phyloP scores from a whole-genome alignment of 495 filamentous ascomycete genomes.

The Aspergillus avenaceus region DNA sequence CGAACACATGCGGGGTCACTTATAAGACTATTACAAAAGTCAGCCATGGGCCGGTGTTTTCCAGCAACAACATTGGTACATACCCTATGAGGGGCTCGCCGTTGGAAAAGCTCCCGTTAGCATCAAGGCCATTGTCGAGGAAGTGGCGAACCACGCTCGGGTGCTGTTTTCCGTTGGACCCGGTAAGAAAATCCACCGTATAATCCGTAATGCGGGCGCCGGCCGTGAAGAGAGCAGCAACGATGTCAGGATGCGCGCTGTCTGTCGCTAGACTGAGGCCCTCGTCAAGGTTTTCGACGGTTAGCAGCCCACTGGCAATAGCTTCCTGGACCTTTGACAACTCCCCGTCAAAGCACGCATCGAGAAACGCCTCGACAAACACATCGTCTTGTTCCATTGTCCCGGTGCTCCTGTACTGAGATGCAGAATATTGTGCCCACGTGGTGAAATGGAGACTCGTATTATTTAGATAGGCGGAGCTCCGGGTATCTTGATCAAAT shows the following conservation, averaged over 20 bases:
- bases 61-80: not conserved
- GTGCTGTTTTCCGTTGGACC: not conserved
- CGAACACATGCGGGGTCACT: constrained; percentile 5
- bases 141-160: constrained; percentile 10
- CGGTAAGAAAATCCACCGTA: constrained; percentile 1
- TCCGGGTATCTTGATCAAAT: too few relatives aligned
- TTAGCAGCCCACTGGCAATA: constrained; percentile 6
- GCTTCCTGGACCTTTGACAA: constrained; percentile 3
- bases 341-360: not conserved
- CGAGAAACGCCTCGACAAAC: not conserved
- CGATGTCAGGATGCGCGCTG: constrained; percentile 6
- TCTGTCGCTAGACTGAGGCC: constrained; percentile 2
- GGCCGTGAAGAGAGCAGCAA: constrained; percentile 6
- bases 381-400: not conserved
- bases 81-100: constrained; percentile 10
- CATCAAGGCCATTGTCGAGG: constrained; percentile 84
- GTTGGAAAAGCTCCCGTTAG: constrained; percentile 77
- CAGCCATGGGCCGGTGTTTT: not conserved
- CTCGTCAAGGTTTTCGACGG: constrained; percentile 3
- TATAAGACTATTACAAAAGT: not conserved
- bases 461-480: too few relatives aligned
- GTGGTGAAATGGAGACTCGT: too few relatives aligned
- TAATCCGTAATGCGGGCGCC: constrained; percentile 1
- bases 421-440: too few relatives aligned
- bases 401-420: too few relatives aligned